phyloP scores from a whole-genome alignment of 495 filamentous ascomycete species.

The Aspergillus nanangensis region DNA sequence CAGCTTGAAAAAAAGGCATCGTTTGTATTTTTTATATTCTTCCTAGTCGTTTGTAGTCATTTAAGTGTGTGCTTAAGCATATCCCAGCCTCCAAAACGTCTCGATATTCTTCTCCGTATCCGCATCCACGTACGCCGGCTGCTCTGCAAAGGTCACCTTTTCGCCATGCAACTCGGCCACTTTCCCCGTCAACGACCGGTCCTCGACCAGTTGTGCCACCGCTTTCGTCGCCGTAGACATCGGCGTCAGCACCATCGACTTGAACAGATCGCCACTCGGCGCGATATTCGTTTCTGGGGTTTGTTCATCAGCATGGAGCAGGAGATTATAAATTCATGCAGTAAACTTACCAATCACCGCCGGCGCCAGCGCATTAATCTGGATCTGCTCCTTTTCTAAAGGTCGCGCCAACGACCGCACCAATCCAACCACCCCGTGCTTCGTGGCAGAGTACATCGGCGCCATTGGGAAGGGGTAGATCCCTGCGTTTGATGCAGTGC shows the following conservation, averaged over 20 bases:
- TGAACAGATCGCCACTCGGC: slow-evolving; percentile 38
- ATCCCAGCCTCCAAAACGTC: slow-evolving; percentile 40
- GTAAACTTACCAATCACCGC: slow-evolving; percentile 42
- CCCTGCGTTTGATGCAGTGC: slow-evolving; percentile 54
- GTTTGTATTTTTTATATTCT: too few species aligned
- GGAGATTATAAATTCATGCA: too few species aligned
- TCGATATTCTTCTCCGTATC: slow-evolving; percentile 47
- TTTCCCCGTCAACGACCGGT: slow-evolving; percentile 37
- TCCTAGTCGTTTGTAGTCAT: too few species aligned
- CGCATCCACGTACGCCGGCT: slow-evolving; percentile 46
- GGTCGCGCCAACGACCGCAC: slow-evolving; percentile 42
- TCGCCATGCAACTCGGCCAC: slow-evolving; percentile 53
- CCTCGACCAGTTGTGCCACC: slow-evolving; percentile 36
- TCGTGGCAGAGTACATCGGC: slow-evolving; percentile 49
- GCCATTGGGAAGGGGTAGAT: slow-evolving; percentile 53
- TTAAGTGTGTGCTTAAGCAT: slow-evolving; percentile 37
- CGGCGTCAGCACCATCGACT: slow-evolving; percentile 49
- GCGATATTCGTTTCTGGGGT: slow-evolving; percentile 44
- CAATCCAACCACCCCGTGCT: slow-evolving; percentile 46
- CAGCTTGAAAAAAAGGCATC: too few species aligned
- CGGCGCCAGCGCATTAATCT: slow-evolving; percentile 51
- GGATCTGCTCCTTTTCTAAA: slow-evolving; percentile 38
- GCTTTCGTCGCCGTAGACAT: slow-evolving; percentile 45
- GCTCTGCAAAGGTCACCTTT: slow-evolving; percentile 44
- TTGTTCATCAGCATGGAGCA: neutral